Conservation (phyloP, 2,329 filamentous ascomycete genomes). For the Ceratocystis alfenasii region DNA sequence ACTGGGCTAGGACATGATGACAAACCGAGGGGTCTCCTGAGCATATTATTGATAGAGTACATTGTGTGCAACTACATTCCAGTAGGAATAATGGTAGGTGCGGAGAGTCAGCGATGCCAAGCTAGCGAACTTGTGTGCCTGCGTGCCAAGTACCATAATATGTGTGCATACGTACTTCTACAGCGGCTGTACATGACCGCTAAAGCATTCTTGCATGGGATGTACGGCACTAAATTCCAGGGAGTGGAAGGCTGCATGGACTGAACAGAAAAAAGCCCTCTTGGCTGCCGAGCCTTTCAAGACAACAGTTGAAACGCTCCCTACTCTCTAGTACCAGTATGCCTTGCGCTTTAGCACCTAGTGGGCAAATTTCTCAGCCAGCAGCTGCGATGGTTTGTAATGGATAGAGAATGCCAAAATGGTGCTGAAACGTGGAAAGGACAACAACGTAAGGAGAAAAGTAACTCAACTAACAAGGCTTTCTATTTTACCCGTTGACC, state of each 20-base stretch:
- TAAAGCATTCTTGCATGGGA: not conserved
- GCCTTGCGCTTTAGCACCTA: not conserved
- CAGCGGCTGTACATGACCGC: not conserved
- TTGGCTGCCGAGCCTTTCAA: conserved; percentile 1
- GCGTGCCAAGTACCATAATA: not conserved
- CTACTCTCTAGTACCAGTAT: not conserved
- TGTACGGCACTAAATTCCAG: not conserved
- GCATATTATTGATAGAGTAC: not conserved
- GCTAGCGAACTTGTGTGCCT: not conserved
- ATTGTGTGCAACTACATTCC: no score
- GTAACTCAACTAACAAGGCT: not conserved
- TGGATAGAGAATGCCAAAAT: not conserved
- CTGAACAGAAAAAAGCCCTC: not conserved
- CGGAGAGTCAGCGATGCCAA: not conserved
- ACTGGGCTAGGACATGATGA: not conserved
- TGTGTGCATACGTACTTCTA: not conserved
- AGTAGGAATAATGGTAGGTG: not conserved
- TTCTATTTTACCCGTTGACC: not conserved
- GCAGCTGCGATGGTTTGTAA: not conserved
- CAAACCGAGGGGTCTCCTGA: not conserved
- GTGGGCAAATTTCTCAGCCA: not conserved
- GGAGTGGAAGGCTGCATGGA: not conserved
- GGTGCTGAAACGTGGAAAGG: not conserved
- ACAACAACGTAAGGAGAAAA: not conserved
- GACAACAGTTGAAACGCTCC: not conserved